Evolutionary conservation across 176 grass and related monocot species (phyloP).

Genomic region (Triticum dicoccoides): DNA sequence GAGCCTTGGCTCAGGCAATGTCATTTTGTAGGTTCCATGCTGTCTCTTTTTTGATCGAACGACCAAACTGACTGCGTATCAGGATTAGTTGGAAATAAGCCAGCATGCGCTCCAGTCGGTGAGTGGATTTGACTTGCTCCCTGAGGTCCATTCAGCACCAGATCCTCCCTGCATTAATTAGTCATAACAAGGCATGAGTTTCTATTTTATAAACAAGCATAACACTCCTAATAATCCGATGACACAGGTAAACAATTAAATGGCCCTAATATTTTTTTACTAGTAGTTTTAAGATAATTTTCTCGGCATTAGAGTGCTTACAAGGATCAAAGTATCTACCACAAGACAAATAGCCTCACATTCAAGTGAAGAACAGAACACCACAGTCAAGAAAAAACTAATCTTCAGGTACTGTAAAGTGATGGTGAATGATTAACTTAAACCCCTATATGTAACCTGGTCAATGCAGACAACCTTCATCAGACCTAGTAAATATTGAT

Average conservation of each 20-base stretch:
- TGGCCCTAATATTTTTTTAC: not conserved
- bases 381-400: not conserved
- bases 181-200: constrained; percentile 16
- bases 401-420: not conserved
- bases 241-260: not conserved
- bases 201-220: not conserved
- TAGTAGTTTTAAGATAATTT: not conserved
- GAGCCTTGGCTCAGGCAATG: constrained; percentile 25
- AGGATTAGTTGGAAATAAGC: constrained; percentile 62
- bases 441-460: not conserved
- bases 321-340: not conserved
- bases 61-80: constrained; percentile 80
- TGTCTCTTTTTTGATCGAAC: constrained; percentile 61
- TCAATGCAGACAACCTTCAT: not conserved
- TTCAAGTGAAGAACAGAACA: not conserved
- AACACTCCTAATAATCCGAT: not conserved
- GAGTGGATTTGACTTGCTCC: constrained; percentile 42
- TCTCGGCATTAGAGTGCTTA: not conserved
- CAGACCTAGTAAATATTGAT: not conserved
- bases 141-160: constrained; percentile 43
- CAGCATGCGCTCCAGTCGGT: constrained; percentile 28
- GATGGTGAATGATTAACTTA: not conserved
- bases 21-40: constrained; percentile 40
- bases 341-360: not conserved
- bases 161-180: constrained; percentile 44